A percentile compares a stretch with the other conserved stretches of the same genome.
phyloP scores from a whole-genome alignment of 2,329 filamentous ascomycete genomes.

The Calonectria ilicicola region DNA sequence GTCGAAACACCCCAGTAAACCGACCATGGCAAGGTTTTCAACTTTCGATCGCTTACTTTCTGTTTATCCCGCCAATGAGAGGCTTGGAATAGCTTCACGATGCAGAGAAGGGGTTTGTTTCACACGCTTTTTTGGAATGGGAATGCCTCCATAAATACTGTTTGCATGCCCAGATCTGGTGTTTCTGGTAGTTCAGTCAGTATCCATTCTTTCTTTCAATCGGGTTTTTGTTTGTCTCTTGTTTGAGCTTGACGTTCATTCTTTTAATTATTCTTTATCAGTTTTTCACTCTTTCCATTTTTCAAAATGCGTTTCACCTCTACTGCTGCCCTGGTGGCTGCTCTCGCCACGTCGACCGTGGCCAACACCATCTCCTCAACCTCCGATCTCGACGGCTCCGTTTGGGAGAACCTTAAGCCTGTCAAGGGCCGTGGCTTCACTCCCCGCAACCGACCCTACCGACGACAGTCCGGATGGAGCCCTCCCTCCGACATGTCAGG shows the following conservation, averaged over 20 bases:
- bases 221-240: not conserved
- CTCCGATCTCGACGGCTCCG: slow-evolving; percentile 31
- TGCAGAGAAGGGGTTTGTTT: not conserved
- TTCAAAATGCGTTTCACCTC: slow-evolving; percentile 1
- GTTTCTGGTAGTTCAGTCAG: not conserved
- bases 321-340: slow-evolving; percentile 2
- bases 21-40: not conserved
- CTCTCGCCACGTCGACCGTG: slow-evolving; percentile 3
- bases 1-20: not conserved
- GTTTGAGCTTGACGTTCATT: slow-evolving; percentile 5
- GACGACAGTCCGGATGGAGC: slow-evolving; percentile 35
- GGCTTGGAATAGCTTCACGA: not conserved
- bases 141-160: not conserved
- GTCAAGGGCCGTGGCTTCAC: slow-evolving; percentile 7
- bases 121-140: not conserved
- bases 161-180: not conserved
- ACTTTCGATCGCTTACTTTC: not conserved
- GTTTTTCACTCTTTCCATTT: not conserved
- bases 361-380: slow-evolving; percentile 8
- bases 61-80: not conserved
- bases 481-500: slow-evolving; percentile 24
- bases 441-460: slow-evolving; percentile 28
- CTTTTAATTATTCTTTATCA: not conserved
- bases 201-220: not conserved
- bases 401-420: slow-evolving; percentile 28